Evolutionary conservation across 140 eudicot genomes (phyloP).

Genomic region (Anethum foeniculum): DNA sequence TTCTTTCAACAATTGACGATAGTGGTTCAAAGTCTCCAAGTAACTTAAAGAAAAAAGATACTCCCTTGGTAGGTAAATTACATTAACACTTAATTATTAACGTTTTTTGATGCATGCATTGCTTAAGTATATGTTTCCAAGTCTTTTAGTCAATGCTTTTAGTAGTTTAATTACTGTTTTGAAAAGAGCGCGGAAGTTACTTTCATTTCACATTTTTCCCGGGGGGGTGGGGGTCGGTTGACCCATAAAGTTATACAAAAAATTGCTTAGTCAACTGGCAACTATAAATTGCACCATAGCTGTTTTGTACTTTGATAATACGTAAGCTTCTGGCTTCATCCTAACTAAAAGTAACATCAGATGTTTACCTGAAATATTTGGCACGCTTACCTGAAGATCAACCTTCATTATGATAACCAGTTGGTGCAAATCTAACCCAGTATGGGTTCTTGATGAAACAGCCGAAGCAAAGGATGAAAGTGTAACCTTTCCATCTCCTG

Average conservation of each 20-base stretch:
- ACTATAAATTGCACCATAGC: neutral
- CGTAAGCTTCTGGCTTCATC: neutral
- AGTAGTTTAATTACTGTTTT: no score
- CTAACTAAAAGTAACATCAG: neutral
- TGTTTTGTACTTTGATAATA: neutral
- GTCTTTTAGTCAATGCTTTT: no score
- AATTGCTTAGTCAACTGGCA: no score
- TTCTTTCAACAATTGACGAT: no score
- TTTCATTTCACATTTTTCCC: neutral
- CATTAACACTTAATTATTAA: no score
- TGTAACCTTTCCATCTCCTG: constrained; percentile 84
- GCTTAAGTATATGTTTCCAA: no score
- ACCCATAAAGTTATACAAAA: no score
- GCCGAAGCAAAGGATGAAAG: constrained; percentile 93
- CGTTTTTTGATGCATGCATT: no score
- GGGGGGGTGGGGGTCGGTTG: neutral
- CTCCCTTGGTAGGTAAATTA: no score
- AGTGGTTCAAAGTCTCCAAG: no score
- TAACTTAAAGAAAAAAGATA: no score
- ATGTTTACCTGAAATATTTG: constrained; percentile 6
- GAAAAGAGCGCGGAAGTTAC: no score
- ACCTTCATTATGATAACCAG: constrained; percentile 76
- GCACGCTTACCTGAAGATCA: constrained; percentile 70
- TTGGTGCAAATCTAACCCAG: constrained; percentile 86
- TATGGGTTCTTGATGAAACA: constrained; percentile 61